phyloP scores from a whole-genome alignment of 768 basidiomycete genomes.

The Lenzites betulinus region DNA sequence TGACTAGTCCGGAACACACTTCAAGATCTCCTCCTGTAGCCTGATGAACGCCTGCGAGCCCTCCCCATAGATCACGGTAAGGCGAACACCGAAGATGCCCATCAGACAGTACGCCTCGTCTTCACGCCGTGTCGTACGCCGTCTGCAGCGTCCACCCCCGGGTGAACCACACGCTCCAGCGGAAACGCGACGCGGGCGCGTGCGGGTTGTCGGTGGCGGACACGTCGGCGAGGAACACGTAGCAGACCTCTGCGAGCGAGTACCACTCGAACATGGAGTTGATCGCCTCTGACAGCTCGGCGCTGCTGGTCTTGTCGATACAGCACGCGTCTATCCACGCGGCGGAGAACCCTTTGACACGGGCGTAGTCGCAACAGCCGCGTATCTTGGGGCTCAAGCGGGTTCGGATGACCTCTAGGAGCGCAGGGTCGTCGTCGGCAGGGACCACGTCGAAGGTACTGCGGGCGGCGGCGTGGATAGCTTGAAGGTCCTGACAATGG shows the following conservation, averaged over 20 bases:
- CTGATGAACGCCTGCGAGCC: not conserved
- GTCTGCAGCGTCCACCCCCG: not conserved
- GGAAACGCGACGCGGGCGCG: not conserved
- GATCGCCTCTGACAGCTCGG: not conserved
- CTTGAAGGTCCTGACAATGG: not conserved
- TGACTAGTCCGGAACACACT: not conserved
- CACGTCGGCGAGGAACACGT: not conserved
- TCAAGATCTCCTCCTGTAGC: not conserved
- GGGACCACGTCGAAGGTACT: not conserved
- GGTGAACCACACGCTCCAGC: not conserved
- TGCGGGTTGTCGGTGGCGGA: not conserved
- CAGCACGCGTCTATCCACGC: not conserved
- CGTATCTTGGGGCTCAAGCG: not conserved
- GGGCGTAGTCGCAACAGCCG: not conserved
- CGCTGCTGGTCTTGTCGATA: not conserved
- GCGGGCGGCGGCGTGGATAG: not conserved
- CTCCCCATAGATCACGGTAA: not conserved
- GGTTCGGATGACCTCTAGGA: not conserved
- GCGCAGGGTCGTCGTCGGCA: not conserved
- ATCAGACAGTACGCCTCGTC: slow-evolving; percentile 3
- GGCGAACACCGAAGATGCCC: not conserved
- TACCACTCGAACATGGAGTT: slow-evolving; percentile 2
- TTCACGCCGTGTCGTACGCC: not conserved
- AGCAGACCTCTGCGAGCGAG: not conserved
- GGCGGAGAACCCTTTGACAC: not conserved